phyloP scores from a whole-genome alignment of 2,329 filamentous ascomycete species.

The Ciborinia camelliae region DNA sequence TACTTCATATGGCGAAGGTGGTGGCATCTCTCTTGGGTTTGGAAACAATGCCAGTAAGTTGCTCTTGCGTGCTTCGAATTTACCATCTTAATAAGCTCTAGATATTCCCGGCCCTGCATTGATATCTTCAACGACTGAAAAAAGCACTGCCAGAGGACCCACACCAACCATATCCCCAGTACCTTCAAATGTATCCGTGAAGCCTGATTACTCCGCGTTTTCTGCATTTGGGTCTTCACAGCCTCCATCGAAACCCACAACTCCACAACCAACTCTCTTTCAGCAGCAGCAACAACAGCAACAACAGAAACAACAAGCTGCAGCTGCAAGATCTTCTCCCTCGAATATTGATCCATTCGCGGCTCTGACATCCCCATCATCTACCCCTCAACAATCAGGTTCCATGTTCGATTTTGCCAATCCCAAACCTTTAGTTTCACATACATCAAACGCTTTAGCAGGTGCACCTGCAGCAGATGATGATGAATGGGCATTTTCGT shows the following conservation, averaged over 20 bases:
- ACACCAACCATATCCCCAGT: constrained; percentile 41
- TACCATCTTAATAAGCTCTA: constrained; percentile 39
- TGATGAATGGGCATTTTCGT: constrained; percentile 93
- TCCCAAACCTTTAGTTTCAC: constrained; percentile 38
- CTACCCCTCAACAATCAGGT: constrained; percentile 51
- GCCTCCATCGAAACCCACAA: constrained; percentile 48
- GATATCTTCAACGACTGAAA: constrained; percentile 60
- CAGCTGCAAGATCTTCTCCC: constrained; percentile 41
- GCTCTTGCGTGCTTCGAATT: not conserved
- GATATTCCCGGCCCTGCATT: constrained; percentile 61
- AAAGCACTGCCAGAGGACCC: constrained; percentile 53
- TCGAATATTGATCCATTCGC: constrained; percentile 55
- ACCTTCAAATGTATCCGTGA: constrained; percentile 26
- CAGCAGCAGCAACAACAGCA: constrained; percentile 41
- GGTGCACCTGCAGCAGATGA: constrained; percentile 58
- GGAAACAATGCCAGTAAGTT: constrained; percentile 63
- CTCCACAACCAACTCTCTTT: constrained; percentile 49
- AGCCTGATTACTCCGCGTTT: constrained; percentile 49
- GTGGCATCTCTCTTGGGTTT: constrained; percentile 80
- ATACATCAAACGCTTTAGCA: constrained; percentile 38
- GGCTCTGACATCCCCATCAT: constrained; percentile 45
- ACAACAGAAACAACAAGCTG: constrained; percentile 34
- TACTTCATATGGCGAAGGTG: constrained; percentile 64
- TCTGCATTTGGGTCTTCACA: constrained; percentile 53
- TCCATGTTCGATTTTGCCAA: constrained; percentile 43